phyloP scores from a whole-genome alignment of 2,329 filamentous ascomycete species.

The Tothia fuscella region DNA sequence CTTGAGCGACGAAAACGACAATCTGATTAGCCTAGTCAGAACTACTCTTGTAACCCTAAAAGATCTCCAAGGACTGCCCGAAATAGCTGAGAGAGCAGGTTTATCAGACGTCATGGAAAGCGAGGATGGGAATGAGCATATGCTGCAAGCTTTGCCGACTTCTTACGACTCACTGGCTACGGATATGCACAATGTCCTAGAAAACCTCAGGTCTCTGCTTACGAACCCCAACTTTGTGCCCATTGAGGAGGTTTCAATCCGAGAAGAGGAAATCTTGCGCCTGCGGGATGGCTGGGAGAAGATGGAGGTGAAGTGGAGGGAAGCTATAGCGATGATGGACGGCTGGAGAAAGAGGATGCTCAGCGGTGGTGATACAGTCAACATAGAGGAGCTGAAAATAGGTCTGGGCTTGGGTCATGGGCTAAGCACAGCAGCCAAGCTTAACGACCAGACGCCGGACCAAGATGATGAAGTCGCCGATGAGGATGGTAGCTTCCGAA shows the following conservation, averaged over 20 bases:
- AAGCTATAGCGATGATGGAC: slow-evolving; percentile 83
- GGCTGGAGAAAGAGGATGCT: slow-evolving; percentile 79
- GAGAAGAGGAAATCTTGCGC: slow-evolving; percentile 79
- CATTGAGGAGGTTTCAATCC: slow-evolving; percentile 83
- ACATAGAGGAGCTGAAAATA: slow-evolving; percentile 48
- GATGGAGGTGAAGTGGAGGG: slow-evolving; percentile 84
- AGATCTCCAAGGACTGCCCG: slow-evolving; percentile 45
- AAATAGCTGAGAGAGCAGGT: slow-evolving; percentile 19
- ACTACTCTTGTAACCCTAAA: slow-evolving; percentile 60
- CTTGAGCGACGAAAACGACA: slow-evolving; percentile 86
- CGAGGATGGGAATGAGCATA: slow-evolving; percentile 19
- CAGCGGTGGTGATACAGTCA: slow-evolving; percentile 55
- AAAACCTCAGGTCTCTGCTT: slow-evolving; percentile 69
- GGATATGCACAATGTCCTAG: slow-evolving; percentile 66
- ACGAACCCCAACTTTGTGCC: slow-evolving; percentile 96
- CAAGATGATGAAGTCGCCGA: not conserved
- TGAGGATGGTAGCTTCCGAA: slow-evolving; percentile 3
- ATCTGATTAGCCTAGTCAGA: slow-evolving; percentile 58
- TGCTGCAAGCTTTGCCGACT: slow-evolving; percentile 38
- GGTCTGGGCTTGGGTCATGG: slow-evolving; percentile 46
- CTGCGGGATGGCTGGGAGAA: slow-evolving; percentile 80
- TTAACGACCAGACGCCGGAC: slow-evolving; percentile 2
- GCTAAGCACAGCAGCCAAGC: slow-evolving; percentile 13
- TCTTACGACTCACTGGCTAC: slow-evolving; percentile 56
- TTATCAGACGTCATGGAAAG: slow-evolving; percentile 20